Evolutionary conservation across 768 basidiomycete genomes (phyloP).

Genomic region (Gelatoporia subvermispora): DNA sequence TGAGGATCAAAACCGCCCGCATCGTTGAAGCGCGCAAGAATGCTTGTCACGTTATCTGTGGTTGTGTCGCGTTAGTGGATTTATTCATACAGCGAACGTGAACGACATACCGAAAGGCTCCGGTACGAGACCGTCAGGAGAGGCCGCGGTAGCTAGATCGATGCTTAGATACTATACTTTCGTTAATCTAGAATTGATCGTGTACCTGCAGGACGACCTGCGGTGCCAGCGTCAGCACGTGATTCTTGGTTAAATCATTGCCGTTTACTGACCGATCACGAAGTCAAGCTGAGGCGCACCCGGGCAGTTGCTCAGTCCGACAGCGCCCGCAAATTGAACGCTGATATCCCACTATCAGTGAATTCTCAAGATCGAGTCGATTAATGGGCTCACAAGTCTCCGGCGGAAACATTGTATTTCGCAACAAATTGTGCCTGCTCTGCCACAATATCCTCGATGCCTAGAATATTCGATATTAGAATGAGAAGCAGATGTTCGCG

Average conservation of each 20-base stretch:
- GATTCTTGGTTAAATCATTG: neutral
- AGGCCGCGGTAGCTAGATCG: constrained; percentile 7
- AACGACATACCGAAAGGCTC: constrained; percentile 12
- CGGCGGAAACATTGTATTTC: constrained; percentile 33
- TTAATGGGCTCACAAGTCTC: constrained; percentile 39
- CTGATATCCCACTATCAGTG: constrained; percentile 10
- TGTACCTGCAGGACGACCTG: constrained; percentile 21
- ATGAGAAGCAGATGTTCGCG: neutral
- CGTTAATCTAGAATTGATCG: neutral
- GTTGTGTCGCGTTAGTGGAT: neutral
- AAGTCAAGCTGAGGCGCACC: constrained; percentile 33
- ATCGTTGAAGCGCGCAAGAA: constrained; percentile 15
- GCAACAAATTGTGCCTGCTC: constrained; percentile 30
- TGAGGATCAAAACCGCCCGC: constrained; percentile 11
- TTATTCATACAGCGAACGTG: neutral
- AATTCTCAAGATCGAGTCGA: neutral
- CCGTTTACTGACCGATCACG: constrained; percentile 23
- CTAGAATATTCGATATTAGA: constrained; percentile 10
- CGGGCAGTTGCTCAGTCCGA: constrained; percentile 33
- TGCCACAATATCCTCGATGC: constrained; percentile 37
- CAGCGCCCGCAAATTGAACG: constrained; percentile 33
- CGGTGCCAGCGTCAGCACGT: neutral
- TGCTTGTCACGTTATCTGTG: constrained; percentile 15
- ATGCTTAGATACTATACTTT: neutral
- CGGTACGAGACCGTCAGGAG: constrained; percentile 17